These are phyloP conservation scores for Gracilaria domingensis DNA, from an alignment of 23 red algal genomes.

Conservation along the genomic window DNA sequence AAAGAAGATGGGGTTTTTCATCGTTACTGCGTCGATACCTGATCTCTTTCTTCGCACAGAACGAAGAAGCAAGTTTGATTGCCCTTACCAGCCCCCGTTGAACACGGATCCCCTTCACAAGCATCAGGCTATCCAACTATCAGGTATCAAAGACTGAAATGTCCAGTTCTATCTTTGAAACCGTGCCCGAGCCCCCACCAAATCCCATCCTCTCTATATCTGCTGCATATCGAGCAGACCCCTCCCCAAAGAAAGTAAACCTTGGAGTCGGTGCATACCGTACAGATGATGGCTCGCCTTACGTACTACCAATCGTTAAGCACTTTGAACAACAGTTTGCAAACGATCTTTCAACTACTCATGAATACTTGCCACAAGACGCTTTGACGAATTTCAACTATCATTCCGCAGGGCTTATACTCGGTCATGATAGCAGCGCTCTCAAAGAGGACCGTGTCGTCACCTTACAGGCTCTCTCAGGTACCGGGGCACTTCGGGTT, in stretches of 20 bases:
- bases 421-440: conserved; percentile 71
- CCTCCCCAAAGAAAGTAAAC: conserved; percentile 85
- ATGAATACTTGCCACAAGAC: conserved; percentile 96
- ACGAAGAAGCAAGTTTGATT: too few species aligned
- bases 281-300: conserved; percentile 78
- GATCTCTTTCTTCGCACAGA: too few species aligned
- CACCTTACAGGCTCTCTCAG: conserved; percentile 90
- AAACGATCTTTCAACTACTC: conserved; percentile 53
- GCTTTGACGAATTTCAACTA: conserved; percentile 70
- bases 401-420: conserved; percentile 76
- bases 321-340: conserved; percentile 69
- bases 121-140: too few species aligned
- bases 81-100: too few species aligned
- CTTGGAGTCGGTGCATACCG: conserved; percentile 97
- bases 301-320: conserved; percentile 88
- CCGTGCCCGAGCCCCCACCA: conserved; percentile 71
- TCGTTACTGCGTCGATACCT: too few species aligned
- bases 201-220: conserved; percentile 94
- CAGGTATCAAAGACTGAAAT: too few species aligned
- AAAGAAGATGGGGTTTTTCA: too few species aligned
- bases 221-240: conserved; percentile 69
- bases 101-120: too few species aligned
- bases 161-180: conserved; percentile 52
- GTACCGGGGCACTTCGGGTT: conserved; percentile 88
- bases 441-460: conserved; percentile 78